Evolutionary conservation across 495 filamentous ascomycete species (phyloP), one percentile per base, ranked within the genome.

Genomic region (Apodospora peruviana): DNA sequence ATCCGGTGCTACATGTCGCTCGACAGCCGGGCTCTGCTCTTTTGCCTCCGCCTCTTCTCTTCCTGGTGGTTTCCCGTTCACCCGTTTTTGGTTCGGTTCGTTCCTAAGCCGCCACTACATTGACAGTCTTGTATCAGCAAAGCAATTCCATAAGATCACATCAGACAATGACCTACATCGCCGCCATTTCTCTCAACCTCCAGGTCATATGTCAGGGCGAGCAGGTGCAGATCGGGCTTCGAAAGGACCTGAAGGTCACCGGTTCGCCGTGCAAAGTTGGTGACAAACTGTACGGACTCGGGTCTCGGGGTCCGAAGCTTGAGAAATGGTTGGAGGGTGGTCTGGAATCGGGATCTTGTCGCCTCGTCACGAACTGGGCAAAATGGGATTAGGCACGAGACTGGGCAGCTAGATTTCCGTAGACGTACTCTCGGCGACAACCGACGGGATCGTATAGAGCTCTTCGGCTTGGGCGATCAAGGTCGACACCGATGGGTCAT

Each of bases 151-250:
- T n/a, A n/a, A n/a, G n/a, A 20, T 17, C n/a, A 16, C 8, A 17
- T 12, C 9, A 32, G 9, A 27, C 4, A 8, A 18, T 12, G 4
- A 23, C 59, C 5, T 56, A 62, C 59, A 25, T 65, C 82, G 5
- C 90, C 90, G 18, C 82, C 80, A 61, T 91, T 91, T 47, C 80
- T 73, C 67, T 94, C 87, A 51, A 87, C 82, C 54, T 96, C 89
- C 12, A 97, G 57, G 59, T 98, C 93, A 60, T 96, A 97, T 3
- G 90, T 85, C 24, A 99, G 73, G 4, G 91, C 93, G 55, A 97
- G 72, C 27, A 97, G 74, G 51, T 91, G 83, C 38, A 97, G 70
- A 82, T 99, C 93, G 4, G 88, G 84, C 60, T 76, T 82, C 65
- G 89, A 95, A 36, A 99, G 69, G 3, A 95, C 90, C 22, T 85